phyloP scores from a whole-genome alignment of 768 basidiomycete species.

The Bullera alba region DNA sequence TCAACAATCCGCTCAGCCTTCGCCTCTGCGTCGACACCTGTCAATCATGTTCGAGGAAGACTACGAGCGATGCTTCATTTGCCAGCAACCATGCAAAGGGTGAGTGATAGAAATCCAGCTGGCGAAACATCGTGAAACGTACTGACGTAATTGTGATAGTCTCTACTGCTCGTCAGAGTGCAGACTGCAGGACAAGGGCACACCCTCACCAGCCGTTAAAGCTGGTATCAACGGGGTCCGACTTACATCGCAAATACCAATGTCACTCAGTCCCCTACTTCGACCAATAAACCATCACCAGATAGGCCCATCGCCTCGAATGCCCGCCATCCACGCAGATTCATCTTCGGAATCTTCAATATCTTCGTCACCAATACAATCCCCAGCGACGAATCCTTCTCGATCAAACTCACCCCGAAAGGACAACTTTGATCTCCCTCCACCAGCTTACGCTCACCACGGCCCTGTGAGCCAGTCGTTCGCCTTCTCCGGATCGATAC shows the following conservation, averaged over 20 bases:
- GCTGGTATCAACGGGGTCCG: constrained; percentile 10
- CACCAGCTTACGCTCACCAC: constrained; percentile 34
- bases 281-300: constrained; percentile 13
- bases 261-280: constrained; percentile 21
- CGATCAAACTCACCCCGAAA: constrained; percentile 32
- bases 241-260: constrained; percentile 29
- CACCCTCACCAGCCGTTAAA: constrained; percentile 10
- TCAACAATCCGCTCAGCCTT: too few relatives aligned
- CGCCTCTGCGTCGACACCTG: not conserved
- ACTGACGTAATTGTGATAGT: constrained; percentile 12
- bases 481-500: constrained; percentile 25
- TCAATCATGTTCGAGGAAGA: constrained; percentile 40
- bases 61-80: constrained; percentile 36
- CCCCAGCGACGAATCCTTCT: constrained; percentile 28
- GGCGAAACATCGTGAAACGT: not conserved
- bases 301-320: constrained; percentile 22
- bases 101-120: constrained; percentile 14
- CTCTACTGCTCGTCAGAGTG: constrained; percentile 42
- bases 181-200: constrained; percentile 29
- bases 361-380: constrained; percentile 32
- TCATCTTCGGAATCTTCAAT: constrained; percentile 27
- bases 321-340: constrained; percentile 7
- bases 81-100: constrained; percentile 32
- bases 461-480: constrained; percentile 1
- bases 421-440: constrained; percentile 39